Evolutionary conservation across 345 rosid species (phyloP), one percentile per base, ranked within the genome.

Genomic region (Conringia planisiliqua): DNA sequence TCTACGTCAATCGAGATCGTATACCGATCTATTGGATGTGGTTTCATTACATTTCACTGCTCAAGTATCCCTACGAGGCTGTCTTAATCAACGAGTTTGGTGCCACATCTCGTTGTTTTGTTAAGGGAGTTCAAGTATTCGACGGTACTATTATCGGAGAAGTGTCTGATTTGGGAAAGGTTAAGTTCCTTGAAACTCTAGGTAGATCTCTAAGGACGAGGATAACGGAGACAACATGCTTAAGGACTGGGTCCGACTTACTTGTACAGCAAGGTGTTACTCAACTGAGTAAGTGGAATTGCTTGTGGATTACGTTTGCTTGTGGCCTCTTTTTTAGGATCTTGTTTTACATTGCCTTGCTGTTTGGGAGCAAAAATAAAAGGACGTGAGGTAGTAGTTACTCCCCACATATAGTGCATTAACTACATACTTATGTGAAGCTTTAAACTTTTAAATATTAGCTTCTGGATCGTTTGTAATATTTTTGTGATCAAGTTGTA

Each of bases 331-430:
- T 78, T 13, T 78, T 65, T 27, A 55, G 76, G 72, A 47, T 57
- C 32, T 39, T 78, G 72, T 78, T 78, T 33, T 78, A 78, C 57
- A 46, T 78, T 11, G 27, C 77, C 3, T 78, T 72, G 70, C 36
- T 78, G 24, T 16, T 65, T 47, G 81, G 81, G 18, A 66, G 81
- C 61, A 71, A 72, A 52, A 72, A 78, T 71, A 78, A 71, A 70
- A 78, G 78, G 54, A 71, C 48, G 58, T 88, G 71, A 63, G n/a
- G 6, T 7, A 17, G 0, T 17, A n/a, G 12, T 22, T 47, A 47
- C 11, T 65, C 43, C 8, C 46, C 16, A 65, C 46, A 35, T 48
- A 48, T 30, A 47, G 22, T 70, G 56, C 35, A 16, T 32, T 43
- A 33, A 16, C 14, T 22, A 22, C 13, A 60, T 47, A 36, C 47